phyloP scores from a whole-genome alignment of 169 alveolate genomes.

The Plasmodium adleri region DNA sequence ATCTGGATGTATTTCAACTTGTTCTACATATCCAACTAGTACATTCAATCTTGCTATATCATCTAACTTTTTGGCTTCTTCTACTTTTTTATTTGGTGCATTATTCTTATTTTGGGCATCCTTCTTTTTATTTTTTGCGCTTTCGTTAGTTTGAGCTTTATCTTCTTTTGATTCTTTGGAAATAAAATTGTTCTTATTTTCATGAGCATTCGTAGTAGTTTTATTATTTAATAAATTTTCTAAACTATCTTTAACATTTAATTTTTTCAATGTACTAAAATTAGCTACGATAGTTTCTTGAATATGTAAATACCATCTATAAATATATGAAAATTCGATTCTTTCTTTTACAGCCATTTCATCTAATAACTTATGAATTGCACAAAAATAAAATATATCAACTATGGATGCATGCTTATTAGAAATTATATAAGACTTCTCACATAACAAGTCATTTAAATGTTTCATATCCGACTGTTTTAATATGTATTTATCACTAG shows the following conservation, averaged over 20 bases:
- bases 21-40: constrained; percentile 80
- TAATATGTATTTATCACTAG: constrained; percentile 46
- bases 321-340: constrained; percentile 41
- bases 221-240: constrained; percentile 26
- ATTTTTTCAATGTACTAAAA: constrained; percentile 32
- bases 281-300: constrained; percentile 55
- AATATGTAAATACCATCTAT: constrained; percentile 66
- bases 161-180: background rate
- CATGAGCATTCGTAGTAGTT: constrained; percentile 13
- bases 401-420: constrained; percentile 53
- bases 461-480: constrained; percentile 52
- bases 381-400: constrained; percentile 67
- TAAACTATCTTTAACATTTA: constrained; percentile 24
- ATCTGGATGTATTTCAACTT: constrained; percentile 85
- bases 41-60: constrained; percentile 83
- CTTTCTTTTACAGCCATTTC: constrained; percentile 60
- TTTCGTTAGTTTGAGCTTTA: constrained; percentile 22
- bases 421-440: constrained; percentile 50
- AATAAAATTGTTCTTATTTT: background rate
- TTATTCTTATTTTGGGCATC: constrained; percentile 58
- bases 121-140: constrained; percentile 30
- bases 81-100: constrained; percentile 27
- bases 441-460: constrained; percentile 48
- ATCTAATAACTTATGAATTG: constrained; percentile 25
- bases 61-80: constrained; percentile 79